Evolutionary conservation across 805 yeast species (phyloP).

Genomic region (Candida ficus): DNA sequence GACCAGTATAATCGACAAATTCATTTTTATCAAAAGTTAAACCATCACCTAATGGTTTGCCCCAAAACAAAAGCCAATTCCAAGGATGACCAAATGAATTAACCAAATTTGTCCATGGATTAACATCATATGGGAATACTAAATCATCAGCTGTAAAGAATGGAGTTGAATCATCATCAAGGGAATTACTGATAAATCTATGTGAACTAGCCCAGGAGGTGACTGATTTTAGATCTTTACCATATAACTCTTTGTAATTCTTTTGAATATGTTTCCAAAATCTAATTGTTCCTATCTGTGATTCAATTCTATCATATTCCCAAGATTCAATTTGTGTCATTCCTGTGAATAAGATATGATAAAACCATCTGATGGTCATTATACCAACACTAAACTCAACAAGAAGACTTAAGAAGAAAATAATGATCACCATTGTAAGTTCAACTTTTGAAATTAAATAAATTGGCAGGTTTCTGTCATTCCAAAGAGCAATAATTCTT

Average conservation of each 20-base stretch:
- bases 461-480: slow-evolving; percentile 45
- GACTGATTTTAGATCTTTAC: slow-evolving; percentile 16
- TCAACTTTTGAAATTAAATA: slow-evolving; percentile 50
- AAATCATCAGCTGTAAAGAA: slow-evolving; percentile 54
- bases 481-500: slow-evolving; percentile 41
- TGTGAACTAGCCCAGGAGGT: slow-evolving; percentile 21
- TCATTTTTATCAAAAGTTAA: slow-evolving; percentile 51
- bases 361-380: slow-evolving; percentile 56
- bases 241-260: slow-evolving; percentile 32
- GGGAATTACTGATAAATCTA: slow-evolving; percentile 4
- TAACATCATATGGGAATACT: slow-evolving; percentile 81
- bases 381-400: slow-evolving; percentile 56
- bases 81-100: slow-evolving; percentile 56
- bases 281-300: slow-evolving; percentile 51
- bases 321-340: slow-evolving; percentile 88
- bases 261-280: slow-evolving; percentile 45
- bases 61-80: slow-evolving; percentile 71
- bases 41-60: slow-evolving; percentile 58
- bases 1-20: slow-evolving; percentile 33
- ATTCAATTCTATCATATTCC: slow-evolving; percentile 81
- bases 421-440: slow-evolving; percentile 47
- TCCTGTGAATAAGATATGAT: slow-evolving; percentile 53
- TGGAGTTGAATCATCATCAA: slow-evolving; percentile 9
- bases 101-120: slow-evolving; percentile 47
- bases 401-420: slow-evolving; percentile 51